Conservation (phyloP, 2,329 filamentous ascomycete species). For the Xylaria sp. region DNA sequence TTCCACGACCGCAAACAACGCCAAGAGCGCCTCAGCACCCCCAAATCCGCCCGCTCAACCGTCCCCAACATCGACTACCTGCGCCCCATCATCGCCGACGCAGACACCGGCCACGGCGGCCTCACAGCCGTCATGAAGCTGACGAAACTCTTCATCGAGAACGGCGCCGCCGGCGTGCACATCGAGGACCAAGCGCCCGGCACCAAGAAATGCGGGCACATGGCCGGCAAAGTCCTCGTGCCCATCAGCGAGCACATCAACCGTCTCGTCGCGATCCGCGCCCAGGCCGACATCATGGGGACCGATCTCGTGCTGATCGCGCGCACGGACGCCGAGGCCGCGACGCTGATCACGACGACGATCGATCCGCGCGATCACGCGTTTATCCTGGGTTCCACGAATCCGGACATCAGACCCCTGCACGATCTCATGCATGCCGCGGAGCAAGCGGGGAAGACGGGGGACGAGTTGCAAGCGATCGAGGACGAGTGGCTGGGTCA, state of each 20-base stretch:
- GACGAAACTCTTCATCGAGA: slow-evolving; percentile 95
- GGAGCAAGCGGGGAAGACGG: slow-evolving; percentile 74
- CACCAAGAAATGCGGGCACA: slow-evolving; percentile 99
- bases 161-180: slow-evolving; percentile 94
- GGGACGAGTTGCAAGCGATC: slow-evolving; percentile 77
- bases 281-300: slow-evolving; percentile 98
- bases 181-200: slow-evolving; percentile 98
- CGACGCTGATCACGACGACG: slow-evolving; percentile 91
- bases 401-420: slow-evolving; percentile 75
- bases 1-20: slow-evolving; percentile 99
- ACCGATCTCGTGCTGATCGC: slow-evolving; percentile 85
- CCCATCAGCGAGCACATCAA: slow-evolving; percentile 98
- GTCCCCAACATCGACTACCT: slow-evolving; percentile 86
- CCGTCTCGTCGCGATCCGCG: slow-evolving; percentile 89
- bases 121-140: slow-evolving; percentile 99
- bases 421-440: slow-evolving; percentile 87
- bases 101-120: slow-evolving; percentile 94
- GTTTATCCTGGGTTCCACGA: slow-evolving; percentile 88
- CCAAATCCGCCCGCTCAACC: slow-evolving; percentile 65
- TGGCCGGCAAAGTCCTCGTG: slow-evolving; percentile 97
- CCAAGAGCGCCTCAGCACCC: slow-evolving; percentile 78
- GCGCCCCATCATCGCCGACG: slow-evolving; percentile 91
- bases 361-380: slow-evolving; percentile 93
- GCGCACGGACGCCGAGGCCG: slow-evolving; percentile 94
- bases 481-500: slow-evolving; percentile 82